A percentile compares a stretch with the other conserved stretches of the same genome.
Conservation (phyloP, 805 yeast species). For the Starmerella roubikii region DNA sequence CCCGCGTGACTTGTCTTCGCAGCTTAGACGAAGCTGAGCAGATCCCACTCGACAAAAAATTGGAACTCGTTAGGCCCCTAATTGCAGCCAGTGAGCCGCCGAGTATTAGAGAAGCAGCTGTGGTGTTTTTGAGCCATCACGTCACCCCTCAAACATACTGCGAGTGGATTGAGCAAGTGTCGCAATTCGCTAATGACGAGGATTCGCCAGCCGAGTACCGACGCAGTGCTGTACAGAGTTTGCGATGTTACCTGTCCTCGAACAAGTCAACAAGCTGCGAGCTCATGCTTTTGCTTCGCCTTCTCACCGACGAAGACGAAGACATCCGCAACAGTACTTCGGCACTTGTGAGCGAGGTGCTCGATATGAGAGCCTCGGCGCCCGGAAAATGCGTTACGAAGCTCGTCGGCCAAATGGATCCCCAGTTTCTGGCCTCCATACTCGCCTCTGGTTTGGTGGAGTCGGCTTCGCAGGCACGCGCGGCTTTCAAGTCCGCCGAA, state of each 20-base stretch:
- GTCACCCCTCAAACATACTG: neutral
- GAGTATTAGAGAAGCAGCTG: constrained; percentile 11
- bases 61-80: neutral
- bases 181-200: constrained; percentile 30
- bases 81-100: neutral
- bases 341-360: constrained; percentile 26
- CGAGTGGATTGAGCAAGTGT: constrained; percentile 25
- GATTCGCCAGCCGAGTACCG: constrained; percentile 26
- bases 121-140: constrained; percentile 6
- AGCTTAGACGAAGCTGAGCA: neutral
- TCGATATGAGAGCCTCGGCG: constrained; percentile 15
- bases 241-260: neutral
- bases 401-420: constrained; percentile 5
- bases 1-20: neutral
- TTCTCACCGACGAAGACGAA: constrained; percentile 49
- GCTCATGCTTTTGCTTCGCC: constrained; percentile 11
- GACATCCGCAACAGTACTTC: constrained; percentile 41
- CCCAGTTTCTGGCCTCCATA: constrained; percentile 3
- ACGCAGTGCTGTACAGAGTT: constrained; percentile 25
- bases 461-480: constrained; percentile 18
- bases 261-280: too few relatives aligned
- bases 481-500: constrained; percentile 17
- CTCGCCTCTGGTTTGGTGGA: constrained; percentile 10
- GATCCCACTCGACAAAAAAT: neutral
- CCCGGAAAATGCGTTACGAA: constrained; percentile 12